These are phyloP conservation scores for Dendrobium huoshanense DNA, from an alignment of 106 monocot genomes.

Conservation along the genomic window DNA sequence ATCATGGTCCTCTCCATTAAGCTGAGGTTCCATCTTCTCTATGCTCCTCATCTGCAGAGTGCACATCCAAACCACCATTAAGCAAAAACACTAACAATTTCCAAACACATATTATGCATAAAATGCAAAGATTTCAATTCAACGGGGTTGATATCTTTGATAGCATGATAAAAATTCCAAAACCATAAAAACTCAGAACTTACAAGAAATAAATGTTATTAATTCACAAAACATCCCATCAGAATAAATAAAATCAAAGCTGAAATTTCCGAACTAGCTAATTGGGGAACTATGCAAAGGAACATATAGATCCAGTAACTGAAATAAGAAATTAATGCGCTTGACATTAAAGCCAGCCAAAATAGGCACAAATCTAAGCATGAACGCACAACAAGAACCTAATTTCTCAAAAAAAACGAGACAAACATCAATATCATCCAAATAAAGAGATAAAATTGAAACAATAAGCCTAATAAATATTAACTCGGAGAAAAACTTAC, in stretches of 20 bases:
- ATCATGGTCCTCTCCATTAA: not conserved
- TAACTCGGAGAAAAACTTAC: not conserved
- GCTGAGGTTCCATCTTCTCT: slow-evolving; percentile 9
- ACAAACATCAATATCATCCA: not conserved
- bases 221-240: not conserved
- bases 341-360: too few species aligned
- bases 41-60: slow-evolving; percentile 2
- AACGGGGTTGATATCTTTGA: not conserved
- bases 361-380: not conserved
- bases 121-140: not conserved
- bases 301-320: not conserved
- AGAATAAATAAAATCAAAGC: not conserved
- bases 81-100: not conserved
- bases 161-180: not conserved
- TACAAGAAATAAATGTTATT: not conserved
- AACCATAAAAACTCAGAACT: not conserved
- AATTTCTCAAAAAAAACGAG: not conserved
- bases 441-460: not conserved
- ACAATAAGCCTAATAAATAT: not conserved
- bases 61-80: not conserved
- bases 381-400: not conserved
- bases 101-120: not conserved
- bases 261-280: not conserved
- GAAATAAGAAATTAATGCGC: not conserved
- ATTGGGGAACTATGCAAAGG: not conserved